A percentile compares a stretch with the other conserved stretches of the same genome.
phyloP scores from a whole-genome alignment of 1,284 basidiomycete genomes.

The Ustilago bromivora region DNA sequence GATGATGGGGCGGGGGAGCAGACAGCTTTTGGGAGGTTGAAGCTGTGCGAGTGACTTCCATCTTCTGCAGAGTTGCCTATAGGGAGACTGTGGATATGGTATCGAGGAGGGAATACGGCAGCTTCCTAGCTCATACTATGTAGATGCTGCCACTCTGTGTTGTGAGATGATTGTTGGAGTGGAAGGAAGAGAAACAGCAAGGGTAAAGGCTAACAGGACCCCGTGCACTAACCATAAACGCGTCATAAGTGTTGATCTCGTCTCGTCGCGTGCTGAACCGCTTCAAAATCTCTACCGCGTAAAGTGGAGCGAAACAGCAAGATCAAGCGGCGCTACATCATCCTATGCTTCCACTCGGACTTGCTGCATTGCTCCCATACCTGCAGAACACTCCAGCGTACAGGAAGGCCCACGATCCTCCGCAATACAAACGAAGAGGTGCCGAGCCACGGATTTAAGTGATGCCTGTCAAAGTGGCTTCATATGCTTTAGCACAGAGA shows the following conservation, averaged over 20 bases:
- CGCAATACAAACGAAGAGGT: no score
- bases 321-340: no score
- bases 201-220: neutral
- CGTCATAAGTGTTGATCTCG: neutral
- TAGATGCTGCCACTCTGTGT: no score
- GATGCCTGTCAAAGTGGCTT: no score
- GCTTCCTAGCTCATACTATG: no score
- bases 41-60: slow-evolving; percentile 33
- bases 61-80: neutral
- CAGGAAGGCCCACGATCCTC: no score
- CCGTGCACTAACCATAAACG: neutral
- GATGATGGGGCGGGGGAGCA: neutral
- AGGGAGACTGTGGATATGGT: neutral
- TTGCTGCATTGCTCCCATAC: no score
- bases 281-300: slow-evolving; percentile 2
- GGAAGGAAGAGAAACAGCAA: neutral
- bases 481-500: no score
- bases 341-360: no score
- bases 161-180: neutral
- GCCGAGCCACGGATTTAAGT: no score
- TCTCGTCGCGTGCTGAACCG: slow-evolving; percentile 4
- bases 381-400: no score
- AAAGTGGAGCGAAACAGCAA: slow-evolving; percentile 24
- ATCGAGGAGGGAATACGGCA: no score
- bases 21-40: slow-evolving; percentile 14